Conservation (phyloP, 768 basidiomycete species). For the Tricholomella constricta region DNA sequence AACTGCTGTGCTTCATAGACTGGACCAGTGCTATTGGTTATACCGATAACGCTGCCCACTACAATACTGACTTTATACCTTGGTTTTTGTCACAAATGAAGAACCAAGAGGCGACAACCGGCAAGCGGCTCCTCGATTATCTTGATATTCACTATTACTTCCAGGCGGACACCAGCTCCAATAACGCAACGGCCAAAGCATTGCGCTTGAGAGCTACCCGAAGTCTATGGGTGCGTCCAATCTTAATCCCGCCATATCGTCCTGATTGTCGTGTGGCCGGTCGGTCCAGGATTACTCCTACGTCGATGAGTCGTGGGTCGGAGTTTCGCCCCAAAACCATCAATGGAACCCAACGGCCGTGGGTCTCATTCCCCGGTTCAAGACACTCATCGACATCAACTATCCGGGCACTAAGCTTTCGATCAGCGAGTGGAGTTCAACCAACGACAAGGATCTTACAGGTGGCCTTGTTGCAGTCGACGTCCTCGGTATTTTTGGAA, state of each 20-base stretch:
- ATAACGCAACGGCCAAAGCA: constrained; percentile 52
- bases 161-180: constrained; percentile 53
- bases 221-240: constrained; percentile 46
- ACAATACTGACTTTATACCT: constrained; percentile 55
- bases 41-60: constrained; percentile 50
- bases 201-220: constrained; percentile 50
- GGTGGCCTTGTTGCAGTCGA: constrained; percentile 57
- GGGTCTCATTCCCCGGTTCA: constrained; percentile 51
- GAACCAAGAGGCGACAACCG: constrained; percentile 30
- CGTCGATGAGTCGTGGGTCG: constrained; percentile 58
- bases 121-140: constrained; percentile 52
- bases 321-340: constrained; percentile 43
- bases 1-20: constrained; percentile 30
- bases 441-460: constrained; percentile 50
- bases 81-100: constrained; percentile 58
- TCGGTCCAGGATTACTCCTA: constrained; percentile 43
- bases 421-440: constrained; percentile 54
- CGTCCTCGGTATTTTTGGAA: constrained; percentile 52
- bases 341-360: constrained; percentile 48
- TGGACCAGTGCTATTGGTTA: constrained; percentile 54
- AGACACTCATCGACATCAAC: constrained; percentile 45
- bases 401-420: constrained; percentile 60
- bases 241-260: neutral
- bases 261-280: constrained; percentile 1
- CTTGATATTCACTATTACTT: constrained; percentile 62